phyloP scores from a whole-genome alignment of 306 rosid genomes.

The Purshia tridentata region DNA sequence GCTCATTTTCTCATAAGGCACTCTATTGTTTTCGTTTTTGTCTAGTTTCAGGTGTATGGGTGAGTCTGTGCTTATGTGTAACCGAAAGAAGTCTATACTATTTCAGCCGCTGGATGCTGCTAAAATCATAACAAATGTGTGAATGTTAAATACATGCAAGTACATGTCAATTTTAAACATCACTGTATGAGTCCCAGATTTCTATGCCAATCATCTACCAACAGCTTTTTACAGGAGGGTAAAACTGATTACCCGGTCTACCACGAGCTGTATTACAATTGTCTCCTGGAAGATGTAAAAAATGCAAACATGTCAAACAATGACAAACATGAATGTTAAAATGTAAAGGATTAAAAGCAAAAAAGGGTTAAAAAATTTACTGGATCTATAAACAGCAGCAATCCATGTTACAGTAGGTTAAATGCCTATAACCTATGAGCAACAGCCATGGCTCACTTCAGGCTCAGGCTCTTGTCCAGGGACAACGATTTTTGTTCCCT shows the following conservation, averaged over 20 bases:
- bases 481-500: slow-evolving; percentile 58
- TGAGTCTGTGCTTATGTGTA: neutral
- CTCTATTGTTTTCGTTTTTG: neutral
- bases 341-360: slow-evolving; percentile 1
- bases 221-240: slow-evolving; percentile 16
- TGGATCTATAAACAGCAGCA: slow-evolving; percentile 23
- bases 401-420: slow-evolving; percentile 17
- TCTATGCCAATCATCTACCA: slow-evolving; percentile 8
- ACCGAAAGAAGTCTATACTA: neutral
- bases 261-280: neutral
- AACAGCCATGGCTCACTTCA: slow-evolving; percentile 52
- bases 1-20: neutral
- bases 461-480: slow-evolving; percentile 53
- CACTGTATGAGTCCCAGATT: neutral
- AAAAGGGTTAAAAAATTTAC: slow-evolving; percentile 24
- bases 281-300: slow-evolving; percentile 9
- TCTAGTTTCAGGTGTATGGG: neutral
- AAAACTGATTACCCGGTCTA: slow-evolving; percentile 6
- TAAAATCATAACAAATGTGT: neutral
- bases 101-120: slow-evolving; percentile 9
- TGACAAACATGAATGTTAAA: neutral
- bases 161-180: slow-evolving; percentile 11
- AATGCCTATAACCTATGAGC: slow-evolving; percentile 41
- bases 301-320: slow-evolving; percentile 15
- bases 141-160: neutral